These are phyloP conservation scores for Pisolithus marmoratus DNA, from an alignment of 768 basidiomycete genomes.

Conservation along the genomic window DNA sequence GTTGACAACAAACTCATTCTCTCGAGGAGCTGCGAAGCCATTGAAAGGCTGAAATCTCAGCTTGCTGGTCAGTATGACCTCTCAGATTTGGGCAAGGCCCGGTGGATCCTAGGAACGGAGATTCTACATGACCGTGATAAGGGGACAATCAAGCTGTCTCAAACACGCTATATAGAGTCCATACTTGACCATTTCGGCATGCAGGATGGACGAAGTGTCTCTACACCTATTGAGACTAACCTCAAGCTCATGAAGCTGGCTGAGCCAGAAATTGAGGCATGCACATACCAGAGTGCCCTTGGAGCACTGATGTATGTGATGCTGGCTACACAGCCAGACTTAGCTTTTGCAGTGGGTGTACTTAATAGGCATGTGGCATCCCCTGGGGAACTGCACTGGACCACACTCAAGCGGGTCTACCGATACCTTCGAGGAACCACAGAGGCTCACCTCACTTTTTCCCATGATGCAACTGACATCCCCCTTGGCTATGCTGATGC, in stretches of 20 bases:
- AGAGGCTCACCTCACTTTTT: not conserved
- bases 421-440: constrained; percentile 14
- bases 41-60: no score
- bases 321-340: constrained; percentile 9
- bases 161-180: no score
- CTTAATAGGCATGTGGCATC: constrained; percentile 10
- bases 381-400: constrained; percentile 10
- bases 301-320: constrained; percentile 10
- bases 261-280: no score
- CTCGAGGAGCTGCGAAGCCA: no score
- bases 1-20: not conserved
- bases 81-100: no score
- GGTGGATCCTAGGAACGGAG: no score
- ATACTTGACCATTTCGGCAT: not conserved
- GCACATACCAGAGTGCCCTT: no score
- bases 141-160: no score
- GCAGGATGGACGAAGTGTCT: not conserved
- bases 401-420: constrained; percentile 7
- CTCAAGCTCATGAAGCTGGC: not conserved
- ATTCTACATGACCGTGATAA: no score
- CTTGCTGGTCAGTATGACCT: no score
- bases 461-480: no score
- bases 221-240: constrained; percentile 6
- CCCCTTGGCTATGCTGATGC: constrained; percentile 5
- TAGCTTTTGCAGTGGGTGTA: constrained; percentile 7